Evolutionary conservation across 2,329 filamentous ascomycete species (phyloP).

Genomic region (Neurospora crassa): DNA sequence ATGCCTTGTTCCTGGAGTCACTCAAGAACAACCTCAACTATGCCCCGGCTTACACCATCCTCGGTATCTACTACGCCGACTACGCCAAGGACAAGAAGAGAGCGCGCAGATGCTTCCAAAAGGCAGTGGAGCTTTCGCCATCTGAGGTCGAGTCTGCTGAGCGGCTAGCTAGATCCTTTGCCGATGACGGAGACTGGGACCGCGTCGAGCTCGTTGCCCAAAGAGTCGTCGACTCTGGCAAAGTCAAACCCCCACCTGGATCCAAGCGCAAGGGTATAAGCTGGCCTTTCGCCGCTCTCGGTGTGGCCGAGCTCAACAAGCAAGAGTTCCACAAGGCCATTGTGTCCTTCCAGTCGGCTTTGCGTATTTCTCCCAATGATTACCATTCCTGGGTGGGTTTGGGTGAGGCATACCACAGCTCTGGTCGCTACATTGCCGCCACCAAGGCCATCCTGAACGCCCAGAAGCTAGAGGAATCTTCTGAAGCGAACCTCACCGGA

Average conservation of each 20-base stretch:
- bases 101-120: slow-evolving; percentile 88
- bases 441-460: slow-evolving; percentile 85
- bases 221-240: slow-evolving; percentile 88
- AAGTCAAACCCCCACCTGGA: slow-evolving; percentile 79
- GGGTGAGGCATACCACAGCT: slow-evolving; percentile 95
- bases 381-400: slow-evolving; percentile 95
- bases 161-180: slow-evolving; percentile 75
- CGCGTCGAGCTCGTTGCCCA: slow-evolving; percentile 88
- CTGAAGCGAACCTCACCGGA: slow-evolving; percentile 40
- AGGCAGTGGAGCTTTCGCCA: slow-evolving; percentile 85
- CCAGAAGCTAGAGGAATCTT: slow-evolving; percentile 57
- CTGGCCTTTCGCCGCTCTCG: slow-evolving; percentile 91
- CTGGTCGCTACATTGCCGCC: slow-evolving; percentile 87
- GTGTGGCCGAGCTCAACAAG: slow-evolving; percentile 89
- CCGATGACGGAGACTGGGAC: slow-evolving; percentile 89
- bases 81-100: slow-evolving; percentile 81
- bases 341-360: slow-evolving; percentile 80
- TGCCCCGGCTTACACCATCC: slow-evolving; percentile 81
- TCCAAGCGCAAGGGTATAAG: slow-evolving; percentile 89
- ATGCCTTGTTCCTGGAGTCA: slow-evolving; percentile 71
- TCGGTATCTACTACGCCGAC: slow-evolving; percentile 85
- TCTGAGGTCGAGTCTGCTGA: slow-evolving; percentile 83
- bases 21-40: slow-evolving; percentile 81
- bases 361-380: slow-evolving; percentile 74
- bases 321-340: slow-evolving; percentile 85